A percentile compares a stretch with the other conserved stretches of the same genome.
Evolutionary conservation across 2,329 filamentous ascomycete species (phyloP).

Genomic region (Diaporthe vexans): DNA sequence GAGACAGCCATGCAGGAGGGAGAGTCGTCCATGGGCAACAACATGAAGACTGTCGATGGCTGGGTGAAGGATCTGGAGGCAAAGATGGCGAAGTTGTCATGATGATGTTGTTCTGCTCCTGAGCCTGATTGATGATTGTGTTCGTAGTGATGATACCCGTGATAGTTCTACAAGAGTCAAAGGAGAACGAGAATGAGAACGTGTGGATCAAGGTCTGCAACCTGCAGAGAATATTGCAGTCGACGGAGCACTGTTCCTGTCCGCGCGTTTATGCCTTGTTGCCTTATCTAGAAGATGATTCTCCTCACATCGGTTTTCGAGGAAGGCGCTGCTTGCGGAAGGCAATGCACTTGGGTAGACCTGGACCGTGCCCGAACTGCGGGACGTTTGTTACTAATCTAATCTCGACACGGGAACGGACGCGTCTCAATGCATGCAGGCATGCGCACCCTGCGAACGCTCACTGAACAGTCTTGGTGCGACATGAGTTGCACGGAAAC

Average conservation of each 20-base stretch:
- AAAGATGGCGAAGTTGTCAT: conserved; percentile 75
- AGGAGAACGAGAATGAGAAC: not conserved
- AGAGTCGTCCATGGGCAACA: conserved; percentile 78
- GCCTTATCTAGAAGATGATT: not conserved
- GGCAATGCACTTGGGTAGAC: not conserved
- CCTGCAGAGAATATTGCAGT: not conserved
- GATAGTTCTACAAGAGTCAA: conserved; percentile 7
- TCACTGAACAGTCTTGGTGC: not conserved
- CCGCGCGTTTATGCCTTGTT: too few relatives aligned
- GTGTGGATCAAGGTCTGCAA: not conserved
- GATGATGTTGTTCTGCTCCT: conserved; percentile 47
- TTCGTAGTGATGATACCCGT: conserved; percentile 54
- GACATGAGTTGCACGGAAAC: not conserved
- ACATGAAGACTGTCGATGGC: conserved; percentile 86
- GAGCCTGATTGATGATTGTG: conserved; percentile 43
- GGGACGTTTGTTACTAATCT: conserved; percentile 8
- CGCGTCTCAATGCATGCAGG: conserved; percentile 26
- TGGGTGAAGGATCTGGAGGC: conserved; percentile 92
- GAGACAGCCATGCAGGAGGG: conserved; percentile 75
- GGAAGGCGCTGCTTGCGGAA: not conserved
- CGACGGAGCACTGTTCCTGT: not conserved
- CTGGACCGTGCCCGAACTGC: conserved; percentile 18
- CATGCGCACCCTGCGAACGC: conserved; percentile 1
- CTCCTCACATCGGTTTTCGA: not conserved
- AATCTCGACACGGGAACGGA: conserved; percentile 15